Evolutionary conservation across 352 stramenopile species (phyloP).

Genomic region (Aphanomyces cochlioides): DNA sequence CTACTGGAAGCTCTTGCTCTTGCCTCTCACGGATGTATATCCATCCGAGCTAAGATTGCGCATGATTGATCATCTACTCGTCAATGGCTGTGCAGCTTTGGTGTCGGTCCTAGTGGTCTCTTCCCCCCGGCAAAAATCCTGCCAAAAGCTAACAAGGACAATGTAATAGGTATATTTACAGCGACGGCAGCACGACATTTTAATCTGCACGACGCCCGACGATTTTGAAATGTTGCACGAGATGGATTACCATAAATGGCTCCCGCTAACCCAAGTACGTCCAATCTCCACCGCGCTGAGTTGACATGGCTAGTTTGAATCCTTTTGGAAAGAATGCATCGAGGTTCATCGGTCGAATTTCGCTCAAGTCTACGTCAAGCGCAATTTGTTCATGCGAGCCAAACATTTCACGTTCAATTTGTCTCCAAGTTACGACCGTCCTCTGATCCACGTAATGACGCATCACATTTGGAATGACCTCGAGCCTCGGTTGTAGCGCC

Average conservation of each 20-base stretch:
- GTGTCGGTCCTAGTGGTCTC: conserved; percentile 44
- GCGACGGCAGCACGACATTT: conserved; percentile 39
- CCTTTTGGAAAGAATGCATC: conserved; percentile 44
- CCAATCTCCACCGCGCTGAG: not conserved
- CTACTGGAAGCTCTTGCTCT: conserved; percentile 42
- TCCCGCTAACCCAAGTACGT: conserved; percentile 23
- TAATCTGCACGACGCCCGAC: conserved; percentile 31
- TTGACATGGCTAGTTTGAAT: conserved; percentile 34
- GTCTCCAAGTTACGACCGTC: not conserved
- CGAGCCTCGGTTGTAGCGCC: not conserved
- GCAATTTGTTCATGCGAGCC: conserved; percentile 38
- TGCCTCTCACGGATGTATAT: conserved; percentile 38
- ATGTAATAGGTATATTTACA: conserved; percentile 37
- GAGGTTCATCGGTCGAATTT: conserved; percentile 42
- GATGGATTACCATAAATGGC: conserved; percentile 37
- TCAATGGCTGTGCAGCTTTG: conserved; percentile 45
- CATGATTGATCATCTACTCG: conserved; percentile 45
- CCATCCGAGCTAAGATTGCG: conserved; percentile 45
- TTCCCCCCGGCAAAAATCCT: not conserved
- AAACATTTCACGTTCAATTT: conserved; percentile 37
- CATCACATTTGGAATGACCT: not conserved
- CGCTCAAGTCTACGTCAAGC: conserved; percentile 38
- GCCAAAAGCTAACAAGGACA: not conserved
- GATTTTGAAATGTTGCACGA: conserved; percentile 36
- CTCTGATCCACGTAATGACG: not conserved